Percentiles rank a stretch among this genome's conserved stretches.
These are phyloP conservation scores for Ceratocystis ficicola DNA, from an alignment of 2,329 filamentous ascomycete genomes.

Conservation along the genomic window DNA sequence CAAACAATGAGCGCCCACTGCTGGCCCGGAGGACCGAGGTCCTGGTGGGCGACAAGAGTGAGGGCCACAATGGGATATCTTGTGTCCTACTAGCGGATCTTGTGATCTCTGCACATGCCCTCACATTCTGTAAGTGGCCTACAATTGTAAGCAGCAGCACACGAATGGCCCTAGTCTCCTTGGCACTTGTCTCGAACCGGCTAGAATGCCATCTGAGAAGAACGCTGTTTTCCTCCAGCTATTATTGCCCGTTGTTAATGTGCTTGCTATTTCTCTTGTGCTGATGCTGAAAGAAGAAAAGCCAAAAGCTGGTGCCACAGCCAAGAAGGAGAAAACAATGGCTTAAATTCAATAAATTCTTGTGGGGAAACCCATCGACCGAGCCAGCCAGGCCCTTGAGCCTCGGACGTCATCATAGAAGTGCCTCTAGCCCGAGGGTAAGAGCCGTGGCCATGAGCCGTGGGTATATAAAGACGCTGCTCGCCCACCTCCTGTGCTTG, in stretches of 20 bases:
- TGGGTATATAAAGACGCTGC: constrained; percentile 11
- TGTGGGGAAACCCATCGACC: neutral
- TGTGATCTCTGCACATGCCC: neutral
- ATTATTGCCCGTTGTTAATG: neutral
- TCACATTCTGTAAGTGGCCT: neutral
- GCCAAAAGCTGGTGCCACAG: neutral
- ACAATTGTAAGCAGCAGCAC: neutral
- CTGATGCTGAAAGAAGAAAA: neutral
- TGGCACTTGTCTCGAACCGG: neutral
- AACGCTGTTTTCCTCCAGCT: neutral
- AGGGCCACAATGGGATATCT: neutral
- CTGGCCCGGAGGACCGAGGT: neutral
- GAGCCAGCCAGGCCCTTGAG: neutral
- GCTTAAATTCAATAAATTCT: neutral
- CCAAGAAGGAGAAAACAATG: constrained; percentile 3
- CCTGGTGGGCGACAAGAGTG: neutral
- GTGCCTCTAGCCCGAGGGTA: neutral
- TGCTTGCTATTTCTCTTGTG: neutral
- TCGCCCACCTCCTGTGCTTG: neutral
- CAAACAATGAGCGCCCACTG: neutral
- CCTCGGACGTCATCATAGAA: constrained; percentile 3
- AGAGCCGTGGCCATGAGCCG: neutral
- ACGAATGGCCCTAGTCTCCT: neutral
- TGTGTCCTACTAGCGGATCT: neutral
- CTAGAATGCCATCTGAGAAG: neutral